Base-by-base conservation (phyloP, 1,139 yeast species). In the Yamadazyma spencermartinsiae region DNA sequence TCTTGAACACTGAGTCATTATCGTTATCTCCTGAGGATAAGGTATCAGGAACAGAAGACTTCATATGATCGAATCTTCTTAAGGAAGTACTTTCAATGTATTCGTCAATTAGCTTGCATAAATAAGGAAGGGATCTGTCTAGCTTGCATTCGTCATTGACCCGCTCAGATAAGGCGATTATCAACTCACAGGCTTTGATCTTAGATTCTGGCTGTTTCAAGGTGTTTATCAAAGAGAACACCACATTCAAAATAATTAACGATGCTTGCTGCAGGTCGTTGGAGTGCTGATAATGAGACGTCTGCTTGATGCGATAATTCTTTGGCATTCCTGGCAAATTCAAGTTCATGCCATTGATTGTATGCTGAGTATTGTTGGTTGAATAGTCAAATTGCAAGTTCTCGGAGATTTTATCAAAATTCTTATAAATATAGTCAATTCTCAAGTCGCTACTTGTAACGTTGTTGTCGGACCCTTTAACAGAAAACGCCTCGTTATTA, bases 51-150 rank as follows among this genome's bases (percentile, higher is more conserved):
- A 28, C 11, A 4, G 31, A 28, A 10, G 17, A 28, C n/a, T 16
- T 28, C 31, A 28, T 28, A 28, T 28, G 19, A n/a, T 35, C 20
- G 30, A 35, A 32, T 26, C 36, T 30, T 32, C 38, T 15, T n/a
- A 36, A 24, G 3, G 38, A 28, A n/a, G 38, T 36, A 15, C 39
- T 25, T 14, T 40, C 59, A 8, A 57, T 50, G 37, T 55, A 65
- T 33, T 70, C 76, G 36, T 72, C 76, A 16, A 72, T 39, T 12
- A 71, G 44, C n/a, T 58, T 56, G 25, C 86, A 75, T 24, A 92
- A 61, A 54, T 83, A 87, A 0, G 99, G 98, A 16, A 92, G 58
- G 23, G 92, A 80, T 33, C 97, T 65, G 56, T 92, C 98, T 33
- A 92, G 66, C 54, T 89, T 90, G 15, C 83, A 83, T 41, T 86